Base-by-base conservation (phyloP, 805 yeast species). In the Hanseniaspora clermontiae region DNA sequence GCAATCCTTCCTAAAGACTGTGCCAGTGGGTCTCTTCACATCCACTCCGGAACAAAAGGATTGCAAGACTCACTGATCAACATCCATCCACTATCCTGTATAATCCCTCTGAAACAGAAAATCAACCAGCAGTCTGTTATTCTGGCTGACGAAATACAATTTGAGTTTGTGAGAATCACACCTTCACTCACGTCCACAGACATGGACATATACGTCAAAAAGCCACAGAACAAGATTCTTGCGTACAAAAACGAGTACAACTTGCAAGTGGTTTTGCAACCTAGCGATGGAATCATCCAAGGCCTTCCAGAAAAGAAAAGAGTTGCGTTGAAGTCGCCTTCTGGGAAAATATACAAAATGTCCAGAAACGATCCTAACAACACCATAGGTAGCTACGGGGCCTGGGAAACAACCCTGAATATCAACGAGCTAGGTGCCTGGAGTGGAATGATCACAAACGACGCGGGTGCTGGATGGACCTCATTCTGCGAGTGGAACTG, bases 401-500 rank as follows among this genome's bases (percentile, higher is more conserved):
- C 75, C 0, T 87, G 83, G 81, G 83, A 78, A 59, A 66, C 78
- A n/a, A 72, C 76, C 43, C 71, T 84, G 27, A 77, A 77, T 58
- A 74, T 87, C 57, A 77, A 76, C 59, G 96, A 90, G 65, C 66
- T 70, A 1, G 98, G 98, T 2, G 66, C 76, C 17, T 93, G 96
- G 87, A 77, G 90, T 57, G 91, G 88, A 1, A 76, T 90, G 49
- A 87, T 87, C 0, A 78, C 84, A 42, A 83, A 87, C 10, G 91
- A 87, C 60, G 78, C 82, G 43, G 87, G 86, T 4, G 76, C 76
- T 55, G 82, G 88, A 55, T 87, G 95, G 87, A 84, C 88, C 63
- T 87, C 86, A 3, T 88, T 87, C 70, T 89, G 95, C 14, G 96
- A 89, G 68, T 91, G 98, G 98, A 72, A 73, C 36, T 84, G 91